Evolutionary conservation across 306 rosid genomes (phyloP).

Genomic region (Rosa multiflora): DNA sequence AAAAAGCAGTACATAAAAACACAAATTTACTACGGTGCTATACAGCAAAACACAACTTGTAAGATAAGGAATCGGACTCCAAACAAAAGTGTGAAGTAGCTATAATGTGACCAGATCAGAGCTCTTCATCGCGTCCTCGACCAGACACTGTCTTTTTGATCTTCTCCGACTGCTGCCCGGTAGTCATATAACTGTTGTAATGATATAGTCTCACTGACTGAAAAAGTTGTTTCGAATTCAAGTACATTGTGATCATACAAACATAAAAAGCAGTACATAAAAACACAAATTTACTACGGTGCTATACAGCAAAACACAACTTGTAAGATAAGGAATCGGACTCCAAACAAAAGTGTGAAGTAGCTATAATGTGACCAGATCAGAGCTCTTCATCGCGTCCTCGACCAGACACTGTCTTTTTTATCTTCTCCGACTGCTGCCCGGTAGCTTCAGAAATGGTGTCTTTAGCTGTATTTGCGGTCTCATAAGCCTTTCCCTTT

Average conservation of each 20-base stretch:
- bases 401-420: conserved; percentile 28
- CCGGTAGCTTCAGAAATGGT: conserved; percentile 35
- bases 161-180: conserved; percentile 38
- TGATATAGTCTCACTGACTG: not conserved
- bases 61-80: not conserved
- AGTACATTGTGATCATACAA: not conserved
- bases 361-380: not conserved
- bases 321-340: not conserved
- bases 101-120: conserved; percentile 24
- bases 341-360: not conserved
- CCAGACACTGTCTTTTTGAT: conserved; percentile 31
- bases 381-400: conserved; percentile 58
- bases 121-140: conserved; percentile 49
- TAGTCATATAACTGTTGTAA: conserved; percentile 7
- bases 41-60: not conserved
- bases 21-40: not conserved
- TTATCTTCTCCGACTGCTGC: conserved; percentile 34
- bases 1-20: not conserved
- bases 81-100: not conserved
- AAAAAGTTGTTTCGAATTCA: not conserved
- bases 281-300: not conserved
- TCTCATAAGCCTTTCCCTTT: no score
- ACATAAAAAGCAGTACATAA: not conserved
- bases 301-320: not conserved
- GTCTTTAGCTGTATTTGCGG: conserved; percentile 17